phyloP scores from a whole-genome alignment of 1,284 basidiomycete species.

The Butyriboletus appendiculatus region DNA sequence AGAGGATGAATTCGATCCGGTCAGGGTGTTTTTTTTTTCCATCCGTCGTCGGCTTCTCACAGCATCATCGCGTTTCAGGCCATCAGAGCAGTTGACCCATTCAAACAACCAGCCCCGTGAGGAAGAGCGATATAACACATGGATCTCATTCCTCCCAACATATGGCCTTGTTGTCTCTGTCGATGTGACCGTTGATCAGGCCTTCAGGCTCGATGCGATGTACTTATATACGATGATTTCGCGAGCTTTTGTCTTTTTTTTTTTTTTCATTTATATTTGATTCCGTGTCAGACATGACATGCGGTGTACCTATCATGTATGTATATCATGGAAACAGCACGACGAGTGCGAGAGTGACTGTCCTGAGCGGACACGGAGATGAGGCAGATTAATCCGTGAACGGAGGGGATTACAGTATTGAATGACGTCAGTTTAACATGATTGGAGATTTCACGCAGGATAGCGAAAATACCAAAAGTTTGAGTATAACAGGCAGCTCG shows the following conservation, averaged over 20 bases:
- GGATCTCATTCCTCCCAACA: not conserved
- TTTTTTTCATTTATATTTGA: no score
- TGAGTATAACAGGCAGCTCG: no score
- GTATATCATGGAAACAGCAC: no score
- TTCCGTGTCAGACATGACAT: no score
- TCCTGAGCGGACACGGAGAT: not conserved
- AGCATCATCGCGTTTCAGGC: not conserved
- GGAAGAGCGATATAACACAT: not conserved
- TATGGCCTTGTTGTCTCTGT: not conserved
- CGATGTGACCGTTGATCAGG: not conserved
- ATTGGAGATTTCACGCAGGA: not conserved
- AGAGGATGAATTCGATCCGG: slow-evolving; percentile 6
- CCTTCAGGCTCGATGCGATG: not conserved
- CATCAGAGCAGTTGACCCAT: slow-evolving; percentile 4
- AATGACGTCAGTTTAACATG: not conserved
- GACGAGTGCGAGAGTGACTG: no score
- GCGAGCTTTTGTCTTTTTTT: no score
- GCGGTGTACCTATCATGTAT: no score
- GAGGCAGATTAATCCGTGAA: not conserved
- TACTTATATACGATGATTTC: no score
- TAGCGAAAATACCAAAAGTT: not conserved
- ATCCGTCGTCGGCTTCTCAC: not conserved
- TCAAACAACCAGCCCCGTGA: not conserved
- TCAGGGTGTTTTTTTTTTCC: not conserved
- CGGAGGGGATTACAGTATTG: not conserved